Evolutionary conservation across 2,329 filamentous ascomycete species (phyloP).

Genomic region (Sordariomycetes sp.): DNA sequence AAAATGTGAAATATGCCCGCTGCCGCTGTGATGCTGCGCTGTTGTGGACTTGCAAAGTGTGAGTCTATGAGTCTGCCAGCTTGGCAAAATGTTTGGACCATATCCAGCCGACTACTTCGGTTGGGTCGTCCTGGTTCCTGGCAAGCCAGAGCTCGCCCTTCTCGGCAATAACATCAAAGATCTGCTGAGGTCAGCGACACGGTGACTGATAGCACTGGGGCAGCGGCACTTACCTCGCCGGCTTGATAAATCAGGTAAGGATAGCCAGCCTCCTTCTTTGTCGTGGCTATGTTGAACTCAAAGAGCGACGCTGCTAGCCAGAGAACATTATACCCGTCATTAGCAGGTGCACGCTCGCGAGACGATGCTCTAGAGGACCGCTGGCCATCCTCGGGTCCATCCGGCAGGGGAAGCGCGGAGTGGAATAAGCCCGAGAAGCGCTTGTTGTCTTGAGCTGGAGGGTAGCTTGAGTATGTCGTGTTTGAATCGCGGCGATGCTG

Average conservation of each 20-base stretch:
- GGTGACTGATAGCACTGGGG: not conserved
- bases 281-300: slow-evolving; percentile 92
- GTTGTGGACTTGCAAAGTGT: too few species aligned
- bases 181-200: slow-evolving; percentile 29
- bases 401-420: slow-evolving; percentile 74
- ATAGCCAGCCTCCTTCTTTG: slow-evolving; percentile 87
- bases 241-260: slow-evolving; percentile 93
- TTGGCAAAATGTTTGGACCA: slow-evolving; percentile 97
- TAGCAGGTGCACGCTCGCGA: slow-evolving; percentile 42
- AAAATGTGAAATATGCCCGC: too few species aligned
- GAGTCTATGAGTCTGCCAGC: slow-evolving; percentile 38
- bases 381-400: slow-evolving; percentile 46
- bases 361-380: slow-evolving; percentile 51
- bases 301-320: slow-evolving; percentile 92
- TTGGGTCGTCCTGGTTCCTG: slow-evolving; percentile 87
- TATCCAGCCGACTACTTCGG: slow-evolving; percentile 82
- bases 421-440: slow-evolving; percentile 75
- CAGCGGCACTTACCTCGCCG: slow-evolving; percentile 59
- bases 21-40: not conserved
- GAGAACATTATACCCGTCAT: slow-evolving; percentile 60
- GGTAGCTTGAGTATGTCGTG: slow-evolving; percentile 42
- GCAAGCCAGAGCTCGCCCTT: slow-evolving; percentile 97
- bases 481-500: slow-evolving; percentile 43
- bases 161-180: slow-evolving; percentile 87
- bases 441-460: slow-evolving; percentile 29